These are phyloP conservation scores for Kurtzmaniella fragi DNA, from an alignment of 805 yeast genomes.

Conservation along the genomic window DNA sequence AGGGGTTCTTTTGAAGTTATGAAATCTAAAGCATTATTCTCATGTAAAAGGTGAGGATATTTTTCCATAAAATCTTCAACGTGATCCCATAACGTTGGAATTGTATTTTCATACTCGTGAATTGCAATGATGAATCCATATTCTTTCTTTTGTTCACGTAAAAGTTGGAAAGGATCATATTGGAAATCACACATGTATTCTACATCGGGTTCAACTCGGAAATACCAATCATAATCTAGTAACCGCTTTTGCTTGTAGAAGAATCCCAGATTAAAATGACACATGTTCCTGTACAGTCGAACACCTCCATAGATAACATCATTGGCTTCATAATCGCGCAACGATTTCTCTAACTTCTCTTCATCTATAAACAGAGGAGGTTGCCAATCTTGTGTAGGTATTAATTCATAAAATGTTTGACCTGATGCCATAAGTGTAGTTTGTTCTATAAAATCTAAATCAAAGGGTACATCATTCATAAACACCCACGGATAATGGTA, in stretches of 20 bases:
- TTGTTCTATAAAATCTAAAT: constrained; percentile 34
- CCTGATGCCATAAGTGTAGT: constrained; percentile 44
- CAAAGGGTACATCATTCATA: constrained; percentile 39
- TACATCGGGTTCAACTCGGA: constrained; percentile 60
- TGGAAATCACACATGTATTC: constrained; percentile 52
- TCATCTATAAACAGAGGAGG: constrained; percentile 32
- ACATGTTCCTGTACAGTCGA: constrained; percentile 57
- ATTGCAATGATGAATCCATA: constrained; percentile 51
- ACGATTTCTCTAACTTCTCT: constrained; percentile 18
- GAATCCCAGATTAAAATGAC: constrained; percentile 69
- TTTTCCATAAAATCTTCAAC: constrained; percentile 41
- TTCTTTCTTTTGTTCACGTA: constrained; percentile 38
- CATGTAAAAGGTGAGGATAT: constrained; percentile 42
- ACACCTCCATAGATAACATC: constrained; percentile 43
- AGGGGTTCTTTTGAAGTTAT: constrained; percentile 40
- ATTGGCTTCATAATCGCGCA: constrained; percentile 14
- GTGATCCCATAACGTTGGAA: constrained; percentile 47
- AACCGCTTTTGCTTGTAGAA: constrained; percentile 46
- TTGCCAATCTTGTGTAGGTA: constrained; percentile 37
- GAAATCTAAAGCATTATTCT: constrained; percentile 43
- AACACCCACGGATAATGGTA: constrained; percentile 43
- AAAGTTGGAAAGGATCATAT: constrained; percentile 46
- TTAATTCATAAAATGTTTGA: constrained; percentile 34
- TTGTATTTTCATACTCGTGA: constrained; percentile 48
- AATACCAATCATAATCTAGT: constrained; percentile 47